These are phyloP conservation scores for Neopestalotiopsis clavispora DNA, from an alignment of 2,329 filamentous ascomycete species.

Conservation along the genomic window DNA sequence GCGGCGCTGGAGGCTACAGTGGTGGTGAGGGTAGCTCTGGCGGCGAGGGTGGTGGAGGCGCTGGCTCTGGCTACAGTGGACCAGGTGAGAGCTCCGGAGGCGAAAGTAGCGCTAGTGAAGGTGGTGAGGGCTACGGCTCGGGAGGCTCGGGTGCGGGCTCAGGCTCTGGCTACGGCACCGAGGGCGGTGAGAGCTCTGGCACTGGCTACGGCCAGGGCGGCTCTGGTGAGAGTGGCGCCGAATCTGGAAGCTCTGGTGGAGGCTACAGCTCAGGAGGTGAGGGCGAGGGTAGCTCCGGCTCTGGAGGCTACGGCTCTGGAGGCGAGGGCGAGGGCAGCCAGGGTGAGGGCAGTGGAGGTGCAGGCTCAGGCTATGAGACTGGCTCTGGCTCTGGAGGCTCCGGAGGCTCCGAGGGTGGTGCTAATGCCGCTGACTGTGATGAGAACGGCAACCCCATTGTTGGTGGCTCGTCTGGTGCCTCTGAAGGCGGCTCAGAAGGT, in stretches of 20 bases:
- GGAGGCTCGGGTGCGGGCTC: background rate
- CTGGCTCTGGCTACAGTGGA: background rate
- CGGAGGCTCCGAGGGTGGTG: background rate
- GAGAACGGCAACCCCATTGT: slow-evolving; percentile 1
- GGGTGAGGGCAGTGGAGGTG: no score
- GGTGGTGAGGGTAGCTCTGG: background rate
- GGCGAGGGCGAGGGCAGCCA: no score
- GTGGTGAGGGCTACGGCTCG: background rate
- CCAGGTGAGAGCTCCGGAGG: background rate
- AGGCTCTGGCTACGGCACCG: background rate
- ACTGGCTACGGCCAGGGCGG: background rate
- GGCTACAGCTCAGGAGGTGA: no score
- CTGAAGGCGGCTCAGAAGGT: background rate
- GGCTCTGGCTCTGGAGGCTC: background rate
- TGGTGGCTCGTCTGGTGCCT: background rate
- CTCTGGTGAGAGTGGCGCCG: background rate
- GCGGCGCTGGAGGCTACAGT: background rate
- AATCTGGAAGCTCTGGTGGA: background rate
- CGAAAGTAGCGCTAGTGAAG: background rate
- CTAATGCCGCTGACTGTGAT: background rate
- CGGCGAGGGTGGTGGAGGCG: background rate
- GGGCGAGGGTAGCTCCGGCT: no score
- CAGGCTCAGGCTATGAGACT: background rate
- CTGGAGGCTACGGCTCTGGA: no score
- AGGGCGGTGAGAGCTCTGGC: background rate